Evolutionary conservation across 257 asterid genomes (phyloP).

Genomic region (Lycium barbarum): DNA sequence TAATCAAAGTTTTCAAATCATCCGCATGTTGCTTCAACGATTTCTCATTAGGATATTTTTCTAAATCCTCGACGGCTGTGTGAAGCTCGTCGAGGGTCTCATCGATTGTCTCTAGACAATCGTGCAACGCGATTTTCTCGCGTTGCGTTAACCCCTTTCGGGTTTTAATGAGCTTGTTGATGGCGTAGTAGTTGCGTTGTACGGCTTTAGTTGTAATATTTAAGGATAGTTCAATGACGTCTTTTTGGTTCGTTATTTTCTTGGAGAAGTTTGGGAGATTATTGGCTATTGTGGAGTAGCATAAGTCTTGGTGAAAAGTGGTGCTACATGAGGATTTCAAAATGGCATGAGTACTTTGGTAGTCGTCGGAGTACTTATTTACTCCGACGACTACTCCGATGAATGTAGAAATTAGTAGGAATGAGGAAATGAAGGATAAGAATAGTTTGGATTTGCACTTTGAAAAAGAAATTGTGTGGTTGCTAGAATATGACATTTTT

Average conservation of each 20-base stretch:
- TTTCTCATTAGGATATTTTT: slow-evolving; percentile 45
- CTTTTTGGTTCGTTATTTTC: slow-evolving; percentile 46
- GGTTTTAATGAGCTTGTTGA: slow-evolving; percentile 44
- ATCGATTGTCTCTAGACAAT: slow-evolving; percentile 62
- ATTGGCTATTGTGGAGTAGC: slow-evolving; percentile 55
- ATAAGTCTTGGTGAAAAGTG: slow-evolving; percentile 69
- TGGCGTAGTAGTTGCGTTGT: slow-evolving; percentile 53
- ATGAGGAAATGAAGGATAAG: slow-evolving; percentile 26
- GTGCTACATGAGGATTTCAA: slow-evolving; percentile 66
- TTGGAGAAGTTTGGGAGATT: slow-evolving; percentile 32
- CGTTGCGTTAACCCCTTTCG: slow-evolving; percentile 49
- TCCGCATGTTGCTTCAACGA: slow-evolving; percentile 50
- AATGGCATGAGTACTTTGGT: slow-evolving; percentile 40
- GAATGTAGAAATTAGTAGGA: slow-evolving; percentile 28
- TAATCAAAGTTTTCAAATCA: slow-evolving; percentile 45
- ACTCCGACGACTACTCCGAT: slow-evolving; percentile 32
- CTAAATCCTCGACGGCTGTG: slow-evolving; percentile 38
- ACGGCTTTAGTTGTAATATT: slow-evolving; percentile 65
- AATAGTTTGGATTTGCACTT: slow-evolving; percentile 22
- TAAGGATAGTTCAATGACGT: slow-evolving; percentile 59
- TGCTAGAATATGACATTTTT: slow-evolving; percentile 33
- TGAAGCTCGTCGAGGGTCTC: slow-evolving; percentile 66
- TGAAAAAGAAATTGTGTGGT: background rate
- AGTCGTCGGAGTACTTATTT: slow-evolving; percentile 1
- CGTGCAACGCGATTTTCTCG: slow-evolving; percentile 62